These are phyloP conservation scores for Chiua virens DNA, from an alignment of 768 basidiomycete genomes.

Conservation along the genomic window DNA sequence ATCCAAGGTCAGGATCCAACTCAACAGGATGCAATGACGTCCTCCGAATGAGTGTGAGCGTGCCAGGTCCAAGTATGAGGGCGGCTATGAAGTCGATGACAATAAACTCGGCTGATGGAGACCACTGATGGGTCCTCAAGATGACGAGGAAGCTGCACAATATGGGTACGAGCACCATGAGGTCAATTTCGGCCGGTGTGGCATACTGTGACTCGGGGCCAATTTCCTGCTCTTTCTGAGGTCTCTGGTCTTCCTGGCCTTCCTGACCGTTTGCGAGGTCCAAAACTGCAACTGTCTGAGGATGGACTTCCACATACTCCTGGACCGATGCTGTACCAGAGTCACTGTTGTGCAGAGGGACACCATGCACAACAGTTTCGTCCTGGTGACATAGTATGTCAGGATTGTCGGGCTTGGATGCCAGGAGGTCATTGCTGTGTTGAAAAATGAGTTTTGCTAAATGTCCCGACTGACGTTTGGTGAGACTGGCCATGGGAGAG, in stretches of 20 bases:
- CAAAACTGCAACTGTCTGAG: constrained; percentile 9
- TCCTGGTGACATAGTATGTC: neutral
- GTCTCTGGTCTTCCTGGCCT: too few species aligned
- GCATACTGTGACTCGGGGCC: constrained; percentile 7
- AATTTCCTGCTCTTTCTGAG: neutral
- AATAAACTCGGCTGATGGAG: constrained; percentile 3
- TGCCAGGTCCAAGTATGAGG: constrained; percentile 16
- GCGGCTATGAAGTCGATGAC: constrained; percentile 8
- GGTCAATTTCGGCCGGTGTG: constrained; percentile 10
- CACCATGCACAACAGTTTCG: neutral
- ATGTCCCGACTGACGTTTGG: constrained; percentile 18
- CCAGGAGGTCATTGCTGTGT: constrained; percentile 7
- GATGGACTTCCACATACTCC: neutral
- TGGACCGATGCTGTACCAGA: neutral
- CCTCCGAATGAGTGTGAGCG: constrained; percentile 16
- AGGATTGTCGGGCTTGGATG: neutral
- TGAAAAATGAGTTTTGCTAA: constrained; percentile 13
- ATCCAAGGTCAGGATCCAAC: constrained; percentile 11
- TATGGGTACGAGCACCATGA: constrained; percentile 13
- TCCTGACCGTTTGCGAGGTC: constrained; percentile 7
- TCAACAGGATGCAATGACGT: constrained; percentile 5
- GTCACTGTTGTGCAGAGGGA: neutral
- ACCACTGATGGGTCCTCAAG: constrained; percentile 7
- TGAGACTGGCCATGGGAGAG: constrained; percentile 18
- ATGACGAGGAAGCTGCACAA: constrained; percentile 9